Percentiles rank a stretch among this genome's conserved stretches.
These are phyloP conservation scores for Cercospora zeae-maydis DNA, from an alignment of 2,329 filamentous ascomycete species.

Conservation along the genomic window DNA sequence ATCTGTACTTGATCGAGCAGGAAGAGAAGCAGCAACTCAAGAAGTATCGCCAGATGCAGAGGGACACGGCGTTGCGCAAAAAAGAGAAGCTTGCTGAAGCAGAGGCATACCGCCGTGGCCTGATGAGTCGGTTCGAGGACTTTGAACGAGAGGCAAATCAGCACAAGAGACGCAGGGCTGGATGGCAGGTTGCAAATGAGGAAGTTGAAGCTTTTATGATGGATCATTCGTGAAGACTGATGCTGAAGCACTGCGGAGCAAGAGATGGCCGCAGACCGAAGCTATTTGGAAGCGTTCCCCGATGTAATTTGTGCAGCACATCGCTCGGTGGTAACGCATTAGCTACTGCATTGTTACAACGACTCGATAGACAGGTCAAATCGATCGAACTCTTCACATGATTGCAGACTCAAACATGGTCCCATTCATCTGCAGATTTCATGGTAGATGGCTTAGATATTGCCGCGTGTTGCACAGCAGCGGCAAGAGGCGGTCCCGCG, in stretches of 20 bases:
- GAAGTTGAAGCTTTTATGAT: conserved; percentile 14
- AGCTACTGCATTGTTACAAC: background rate
- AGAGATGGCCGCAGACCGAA: background rate
- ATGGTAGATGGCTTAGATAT: background rate
- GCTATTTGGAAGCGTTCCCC: background rate
- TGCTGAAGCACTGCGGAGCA: background rate
- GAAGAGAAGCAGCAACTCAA: conserved; percentile 42
- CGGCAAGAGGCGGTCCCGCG: background rate
- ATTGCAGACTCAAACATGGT: too few relatives aligned
- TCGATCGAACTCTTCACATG: too few relatives aligned
- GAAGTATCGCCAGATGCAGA: conserved; percentile 34
- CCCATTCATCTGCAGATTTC: background rate
- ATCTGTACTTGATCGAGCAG: conserved; percentile 42
- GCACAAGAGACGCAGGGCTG: conserved; percentile 13
- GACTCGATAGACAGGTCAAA: too few relatives aligned
- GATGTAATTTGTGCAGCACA: background rate
- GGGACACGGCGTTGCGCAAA: conserved; percentile 30
- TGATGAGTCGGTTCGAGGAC: background rate
- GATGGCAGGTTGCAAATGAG: conserved; percentile 1
- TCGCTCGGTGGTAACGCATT: background rate
- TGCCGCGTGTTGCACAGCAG: background rate
- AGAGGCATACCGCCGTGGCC: background rate
- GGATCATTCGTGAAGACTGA: background rate
- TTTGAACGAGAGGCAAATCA: conserved; percentile 12
- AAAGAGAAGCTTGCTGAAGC: conserved; percentile 12